phyloP scores from a whole-genome alignment of 2,329 filamentous ascomycete species.

The Microascus cirrosus region DNA sequence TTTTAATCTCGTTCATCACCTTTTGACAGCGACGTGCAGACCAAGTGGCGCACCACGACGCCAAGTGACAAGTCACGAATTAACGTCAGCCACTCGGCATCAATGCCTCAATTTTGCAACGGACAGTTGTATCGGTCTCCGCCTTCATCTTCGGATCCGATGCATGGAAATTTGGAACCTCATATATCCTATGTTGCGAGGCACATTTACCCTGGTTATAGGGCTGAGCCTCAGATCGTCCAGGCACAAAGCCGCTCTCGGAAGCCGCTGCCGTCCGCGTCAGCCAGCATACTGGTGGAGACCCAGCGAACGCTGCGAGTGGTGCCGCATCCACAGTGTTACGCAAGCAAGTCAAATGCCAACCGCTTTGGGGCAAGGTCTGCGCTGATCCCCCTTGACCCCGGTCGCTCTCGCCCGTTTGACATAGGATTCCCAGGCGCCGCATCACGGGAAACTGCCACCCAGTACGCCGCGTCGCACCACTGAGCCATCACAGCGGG shows the following conservation, averaged over 20 bases:
- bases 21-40: neutral
- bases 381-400: neutral
- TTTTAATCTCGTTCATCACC: neutral
- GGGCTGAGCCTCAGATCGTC: neutral
- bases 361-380: neutral
- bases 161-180: neutral
- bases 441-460: too few species aligned
- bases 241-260: neutral
- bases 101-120: neutral
- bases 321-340: neutral
- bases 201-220: neutral
- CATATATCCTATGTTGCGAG: neutral
- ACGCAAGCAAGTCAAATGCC: constrained; percentile 3
- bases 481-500: neutral
- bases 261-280: neutral
- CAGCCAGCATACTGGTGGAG: neutral
- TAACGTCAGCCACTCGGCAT: neutral
- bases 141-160: neutral
- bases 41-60: neutral
- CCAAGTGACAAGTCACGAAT: neutral
- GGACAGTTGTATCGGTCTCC: neutral
- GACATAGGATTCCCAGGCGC: too few species aligned
- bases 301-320: neutral
- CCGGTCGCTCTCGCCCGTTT: too few species aligned
- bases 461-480: neutral